These are phyloP conservation scores for Lecanosticta acicola DNA, from an alignment of 2,329 filamentous ascomycete genomes.

Conservation along the genomic window DNA sequence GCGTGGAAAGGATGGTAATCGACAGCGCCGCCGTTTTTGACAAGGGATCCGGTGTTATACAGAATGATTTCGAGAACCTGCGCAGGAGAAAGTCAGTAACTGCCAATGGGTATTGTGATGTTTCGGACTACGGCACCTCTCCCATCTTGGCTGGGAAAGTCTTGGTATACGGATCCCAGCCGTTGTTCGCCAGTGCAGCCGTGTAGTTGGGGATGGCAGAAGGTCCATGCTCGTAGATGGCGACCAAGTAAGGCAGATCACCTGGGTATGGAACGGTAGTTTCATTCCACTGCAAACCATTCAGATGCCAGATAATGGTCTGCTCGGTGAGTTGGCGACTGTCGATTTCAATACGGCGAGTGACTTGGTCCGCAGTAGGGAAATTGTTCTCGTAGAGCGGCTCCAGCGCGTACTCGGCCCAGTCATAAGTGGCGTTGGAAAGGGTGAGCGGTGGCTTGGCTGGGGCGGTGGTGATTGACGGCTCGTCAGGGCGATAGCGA, in stretches of 20 bases:
- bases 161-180: constrained; percentile 49
- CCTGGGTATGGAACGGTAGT: constrained; percentile 14
- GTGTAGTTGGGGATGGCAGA: constrained; percentile 49
- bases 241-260: constrained; percentile 47
- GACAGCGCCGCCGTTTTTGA: constrained; percentile 25
- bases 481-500: constrained; percentile 34
- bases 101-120: constrained; percentile 27
- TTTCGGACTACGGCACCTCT: constrained; percentile 44
- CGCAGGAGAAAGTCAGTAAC: constrained; percentile 1
- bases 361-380: constrained; percentile 32
- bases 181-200: constrained; percentile 45
- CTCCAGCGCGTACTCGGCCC: constrained; percentile 36
- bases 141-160: constrained; percentile 52
- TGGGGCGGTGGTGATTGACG: constrained; percentile 17
- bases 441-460: constrained; percentile 27
- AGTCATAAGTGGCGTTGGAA: constrained; percentile 32
- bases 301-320: constrained; percentile 20
- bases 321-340: constrained; percentile 17
- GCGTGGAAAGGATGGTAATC: constrained; percentile 52
- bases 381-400: constrained; percentile 30
- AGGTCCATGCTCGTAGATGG: constrained; percentile 47
- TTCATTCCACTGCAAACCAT: constrained; percentile 24
- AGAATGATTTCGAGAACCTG: constrained; percentile 41
- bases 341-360: constrained; percentile 33
- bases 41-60: constrained; percentile 34